A percentile compares a stretch with the other conserved stretches of the same genome.
These are phyloP conservation scores for Fonsecaea erecta DNA, from an alignment of 2,329 filamentous ascomycete species.

Conservation along the genomic window DNA sequence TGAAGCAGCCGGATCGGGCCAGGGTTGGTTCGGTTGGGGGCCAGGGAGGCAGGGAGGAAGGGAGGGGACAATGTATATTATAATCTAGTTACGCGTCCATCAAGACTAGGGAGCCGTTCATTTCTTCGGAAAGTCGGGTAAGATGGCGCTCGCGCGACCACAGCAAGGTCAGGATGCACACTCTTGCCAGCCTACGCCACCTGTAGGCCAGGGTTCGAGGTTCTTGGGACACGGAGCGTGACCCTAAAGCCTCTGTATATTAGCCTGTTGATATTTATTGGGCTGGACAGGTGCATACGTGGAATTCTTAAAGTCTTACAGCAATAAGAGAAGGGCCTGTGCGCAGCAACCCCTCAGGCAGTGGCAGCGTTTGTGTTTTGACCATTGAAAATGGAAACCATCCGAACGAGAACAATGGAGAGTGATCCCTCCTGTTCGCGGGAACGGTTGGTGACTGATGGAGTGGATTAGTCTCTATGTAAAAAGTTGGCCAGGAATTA, in stretches of 20 bases:
- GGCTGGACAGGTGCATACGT: not conserved
- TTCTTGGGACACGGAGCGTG: not conserved
- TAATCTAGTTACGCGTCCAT: not conserved
- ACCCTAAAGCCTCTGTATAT: not conserved
- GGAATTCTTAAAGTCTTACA: not conserved
- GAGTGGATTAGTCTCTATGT: not conserved
- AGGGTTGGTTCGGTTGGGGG: not conserved
- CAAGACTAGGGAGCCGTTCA: not conserved
- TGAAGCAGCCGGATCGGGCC: not conserved
- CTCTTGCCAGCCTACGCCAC: not conserved
- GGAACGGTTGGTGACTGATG: not conserved
- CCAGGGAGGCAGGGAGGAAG: no score
- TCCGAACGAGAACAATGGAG: not conserved
- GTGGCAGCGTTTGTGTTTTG: not conserved
- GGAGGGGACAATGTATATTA: conserved; percentile 8
- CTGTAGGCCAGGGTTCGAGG: not conserved
- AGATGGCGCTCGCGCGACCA: not conserved
- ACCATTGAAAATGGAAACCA: not conserved
- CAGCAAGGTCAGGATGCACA: not conserved
- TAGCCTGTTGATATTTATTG: not conserved
- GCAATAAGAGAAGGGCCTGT: not conserved
- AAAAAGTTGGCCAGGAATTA: not conserved
- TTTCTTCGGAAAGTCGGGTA: not conserved
- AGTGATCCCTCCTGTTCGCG: not conserved
- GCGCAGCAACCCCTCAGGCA: not conserved